Evolutionary conservation across 2,329 filamentous ascomycete species (phyloP), one percentile per base, ranked within the genome.

Genomic region (Colletotrichum spinosum): DNA sequence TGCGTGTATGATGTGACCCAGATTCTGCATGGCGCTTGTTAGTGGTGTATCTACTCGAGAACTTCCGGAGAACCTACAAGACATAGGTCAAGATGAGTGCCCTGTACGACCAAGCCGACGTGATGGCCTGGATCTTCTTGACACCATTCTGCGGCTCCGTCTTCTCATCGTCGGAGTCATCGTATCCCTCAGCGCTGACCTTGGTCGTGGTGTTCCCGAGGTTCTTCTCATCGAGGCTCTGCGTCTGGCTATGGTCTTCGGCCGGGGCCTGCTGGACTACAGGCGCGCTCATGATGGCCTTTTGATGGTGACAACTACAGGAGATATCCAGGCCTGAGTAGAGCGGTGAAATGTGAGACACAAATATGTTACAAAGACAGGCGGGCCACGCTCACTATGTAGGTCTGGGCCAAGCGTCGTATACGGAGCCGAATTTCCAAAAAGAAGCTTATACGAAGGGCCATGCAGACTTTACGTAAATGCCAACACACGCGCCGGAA

Each of bases 1-100:
- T 79, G 77, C 54, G 80, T 77, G 58, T 83, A 79, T 54, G 78
- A 77, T 61, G 83, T 75, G 2, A 81, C 67, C 69, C 78, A 83
- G 55, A 83, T 76, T 38, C 80, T 82, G 44, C 10, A 10, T 17
- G 8, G 44, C 25, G 44, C 25, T 17, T 11, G 44, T 25, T 25
- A 25, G 25, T 25, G 25, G 25, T 25, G 25, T 25, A 25, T 25
- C 25, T 25, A 5, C 25, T 25, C 7, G 15, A 10, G 10, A n/a
- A 3, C 25, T n/a, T 15, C n/a, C 17, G 25, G 44, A 11, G 8
- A 15, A 50, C 77, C 59, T 70, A 82, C 80, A 81, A 69, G 41
- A 69, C 69, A 64, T 81, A 81, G 55, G 78, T 78, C 53, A 70
- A 60, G 72, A 75, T 78, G 56, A 81, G 70, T 5, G 75, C 74